Percentiles rank a stretch among this genome's conserved stretches.
Conservation (phyloP, 1,284 basidiomycete genomes). For the Pterulicium gracile region DNA sequence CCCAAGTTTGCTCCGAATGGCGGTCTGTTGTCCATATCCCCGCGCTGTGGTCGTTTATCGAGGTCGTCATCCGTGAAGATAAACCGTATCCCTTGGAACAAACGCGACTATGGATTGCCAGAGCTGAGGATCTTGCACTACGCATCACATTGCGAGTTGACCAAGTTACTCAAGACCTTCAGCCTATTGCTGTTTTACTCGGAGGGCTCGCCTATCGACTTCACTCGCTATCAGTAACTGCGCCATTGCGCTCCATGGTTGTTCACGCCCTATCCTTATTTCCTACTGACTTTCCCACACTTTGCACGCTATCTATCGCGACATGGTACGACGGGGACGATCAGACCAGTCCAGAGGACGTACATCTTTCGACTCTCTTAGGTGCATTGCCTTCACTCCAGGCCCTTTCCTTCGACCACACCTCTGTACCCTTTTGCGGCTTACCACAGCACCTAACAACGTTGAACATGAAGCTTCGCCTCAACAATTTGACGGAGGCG, state of each 20-base stretch:
- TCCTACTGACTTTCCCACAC: no score
- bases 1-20: constrained; percentile 54
- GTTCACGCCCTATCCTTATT: no score
- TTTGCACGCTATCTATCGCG: no score
- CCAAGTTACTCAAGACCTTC: not conserved
- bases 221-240: not conserved
- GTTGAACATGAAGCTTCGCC: no score
- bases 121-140: not conserved
- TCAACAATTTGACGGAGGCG: no score
- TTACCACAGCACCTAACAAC: no score
- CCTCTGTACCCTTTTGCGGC: no score
- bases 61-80: constrained; percentile 29
- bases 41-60: constrained; percentile 47
- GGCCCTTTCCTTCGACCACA: no score
- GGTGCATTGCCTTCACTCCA: not conserved
- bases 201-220: not conserved
- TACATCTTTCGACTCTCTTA: no score
- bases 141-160: not conserved
- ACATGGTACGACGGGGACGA: no score
- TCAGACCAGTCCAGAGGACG: no score
- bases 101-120: constrained; percentile 22
- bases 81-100: constrained; percentile 15
- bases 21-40: constrained; percentile 39
- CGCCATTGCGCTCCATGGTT: no score
- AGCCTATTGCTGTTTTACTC: not conserved